Base-by-base conservation (phyloP, 768 basidiomycete species). In the Auriscalpium vulgare region DNA sequence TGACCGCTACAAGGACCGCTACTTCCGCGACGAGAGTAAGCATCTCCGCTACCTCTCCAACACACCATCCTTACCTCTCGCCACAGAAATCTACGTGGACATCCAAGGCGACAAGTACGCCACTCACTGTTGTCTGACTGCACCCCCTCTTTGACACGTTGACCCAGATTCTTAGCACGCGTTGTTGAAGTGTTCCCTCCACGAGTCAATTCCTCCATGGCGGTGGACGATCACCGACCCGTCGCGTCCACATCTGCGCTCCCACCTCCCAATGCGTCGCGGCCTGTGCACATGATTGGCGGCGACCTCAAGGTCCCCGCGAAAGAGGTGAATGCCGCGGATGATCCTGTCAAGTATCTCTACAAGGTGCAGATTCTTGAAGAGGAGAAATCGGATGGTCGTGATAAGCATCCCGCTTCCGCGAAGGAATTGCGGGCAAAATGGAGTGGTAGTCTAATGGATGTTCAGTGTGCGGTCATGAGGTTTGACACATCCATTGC, bases 1-100 rank as follows among this genome's bases (percentile, higher is more conserved):
- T 65, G 95, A 97, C 60, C 87, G 97, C 53, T 98, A 93, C 79
- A 93, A 94, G 65, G 90, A 98, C 73, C 82, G 97, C 35, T 99
- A 93, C 71, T 98, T 93, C 71, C 74, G 80, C 45, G 85, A 84
- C 62, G 97, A 99, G 72, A 87, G 93, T 95, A 65, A 58, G 93
- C 67, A 29, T 47, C 53, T 55, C 55, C 16, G 45, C 54, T 38
- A 37, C 56, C 48, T 47, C 47, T 37, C 47, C 50, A 21, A 57
- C 56, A 50, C 35, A 35, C 46, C 14, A 13, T 43, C 38, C 44
- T 29, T 34, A 40, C 48, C 45, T 52, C 47, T 40, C 48, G 43
- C 49, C 40, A n/a, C 66, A 95, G 91, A 80, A 73, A 83, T 95
- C 53, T 82, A 91, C 57, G 85, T 97, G 55, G 93, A 97, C 65